Base-by-base conservation (phyloP, 257 asterid species). In the Ilex asprella region DNA sequence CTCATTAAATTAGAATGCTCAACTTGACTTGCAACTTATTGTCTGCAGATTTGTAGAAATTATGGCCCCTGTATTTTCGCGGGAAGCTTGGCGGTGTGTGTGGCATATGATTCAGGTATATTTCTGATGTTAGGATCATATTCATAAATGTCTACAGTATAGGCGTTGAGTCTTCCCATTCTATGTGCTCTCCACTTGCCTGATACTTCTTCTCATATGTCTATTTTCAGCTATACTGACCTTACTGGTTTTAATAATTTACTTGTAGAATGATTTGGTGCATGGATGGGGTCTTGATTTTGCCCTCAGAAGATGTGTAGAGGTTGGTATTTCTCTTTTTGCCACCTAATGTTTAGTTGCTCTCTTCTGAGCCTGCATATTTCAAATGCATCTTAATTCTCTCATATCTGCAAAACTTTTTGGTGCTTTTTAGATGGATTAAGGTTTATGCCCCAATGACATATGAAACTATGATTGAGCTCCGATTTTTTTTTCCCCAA, bases 251-350 rank as follows among this genome's bases (percentile, higher is more conserved):
- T 46, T 46, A 14, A 3, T 46, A 46, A 46, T 10, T 6, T 10
- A 21, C n/a, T 60, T 78, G 78, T 65, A 91, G 98, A 91, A 91
- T 60, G 98, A 91, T 78, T 75, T 91, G 72, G 88, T 91, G 35
- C 98, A 91, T 30, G 98, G 98, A 62, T 91, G 96, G 98, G 98
- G 98, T 46, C 89, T 91, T 14, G 98, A 91, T 76, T 77, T 88
- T 6, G 94, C 94, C 32, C 87, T 91, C 68, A 95, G 75, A 70
- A 79, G 66, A 60, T 91, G 98, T 11, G 94, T 88, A 50, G 86
- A 86, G 92, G 98, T 91, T 31, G 60, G 77, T 66, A 47, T 10
- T 39, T 16, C 47, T 30, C 31, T 51, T 3, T 30, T 13, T 56
- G 35, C 59, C 11, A 35, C 41, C 41, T 8, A 4, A 35, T 35